A percentile compares a stretch with the other conserved stretches of the same genome.
These are phyloP conservation scores for Pilaira anomala DNA, from an alignment of 192 early-diverging fungal genomes.

Conservation along the genomic window DNA sequence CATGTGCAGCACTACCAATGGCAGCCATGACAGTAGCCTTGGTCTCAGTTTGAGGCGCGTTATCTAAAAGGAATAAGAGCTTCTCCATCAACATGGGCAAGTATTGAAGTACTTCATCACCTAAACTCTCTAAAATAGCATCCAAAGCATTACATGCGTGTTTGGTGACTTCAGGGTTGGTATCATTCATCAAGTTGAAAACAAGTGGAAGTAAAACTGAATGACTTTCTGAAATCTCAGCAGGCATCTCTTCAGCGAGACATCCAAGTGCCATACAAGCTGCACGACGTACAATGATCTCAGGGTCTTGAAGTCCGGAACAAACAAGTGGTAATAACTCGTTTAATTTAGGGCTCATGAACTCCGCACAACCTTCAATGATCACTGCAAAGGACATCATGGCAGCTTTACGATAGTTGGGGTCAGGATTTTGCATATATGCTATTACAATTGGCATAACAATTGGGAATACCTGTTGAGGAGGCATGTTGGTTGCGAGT, in stretches of 20 bases:
- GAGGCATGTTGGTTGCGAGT: slow-evolving; percentile 77
- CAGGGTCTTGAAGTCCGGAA: slow-evolving; percentile 75
- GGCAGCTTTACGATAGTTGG: slow-evolving; percentile 75
- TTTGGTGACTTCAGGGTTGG: slow-evolving; percentile 65
- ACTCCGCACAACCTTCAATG: slow-evolving; percentile 84
- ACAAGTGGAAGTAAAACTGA: slow-evolving; percentile 79
- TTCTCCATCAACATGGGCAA: slow-evolving; percentile 79
- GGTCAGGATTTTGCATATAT: slow-evolving; percentile 75
- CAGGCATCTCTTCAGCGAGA: slow-evolving; percentile 74
- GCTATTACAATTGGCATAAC: slow-evolving; percentile 66
- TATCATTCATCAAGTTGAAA: slow-evolving; percentile 79
- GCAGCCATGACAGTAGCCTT: slow-evolving; percentile 77
- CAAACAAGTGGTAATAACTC: slow-evolving; percentile 74
- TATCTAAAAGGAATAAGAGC: slow-evolving; percentile 70
- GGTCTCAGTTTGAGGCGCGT: slow-evolving; percentile 57
- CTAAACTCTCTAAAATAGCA: slow-evolving; percentile 81
- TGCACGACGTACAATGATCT: slow-evolving; percentile 73
- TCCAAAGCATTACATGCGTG: slow-evolving; percentile 82
- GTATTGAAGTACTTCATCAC: slow-evolving; percentile 74
- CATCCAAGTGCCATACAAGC: slow-evolving; percentile 82
- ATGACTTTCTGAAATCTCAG: slow-evolving; percentile 77
- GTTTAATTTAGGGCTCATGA: slow-evolving; percentile 67
- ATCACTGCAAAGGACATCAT: slow-evolving; percentile 81
- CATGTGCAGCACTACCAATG: slow-evolving; percentile 90
- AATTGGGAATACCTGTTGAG: slow-evolving; percentile 80